Evolutionary conservation across 2,329 filamentous ascomycete species (phyloP).

Genomic region (Arthroderma sp.): DNA sequence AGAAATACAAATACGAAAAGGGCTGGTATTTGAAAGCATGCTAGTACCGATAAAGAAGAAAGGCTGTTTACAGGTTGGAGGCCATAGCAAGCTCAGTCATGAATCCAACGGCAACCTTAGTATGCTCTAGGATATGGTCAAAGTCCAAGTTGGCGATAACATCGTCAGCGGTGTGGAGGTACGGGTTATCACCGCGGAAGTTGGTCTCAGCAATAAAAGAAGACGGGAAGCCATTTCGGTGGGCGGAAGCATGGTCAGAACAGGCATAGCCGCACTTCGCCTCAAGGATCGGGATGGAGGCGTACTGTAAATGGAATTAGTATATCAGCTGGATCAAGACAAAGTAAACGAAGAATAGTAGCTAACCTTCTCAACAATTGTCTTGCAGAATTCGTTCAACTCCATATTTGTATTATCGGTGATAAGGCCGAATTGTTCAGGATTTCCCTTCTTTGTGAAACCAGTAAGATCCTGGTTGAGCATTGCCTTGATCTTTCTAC

Average conservation of each 20-base stretch:
- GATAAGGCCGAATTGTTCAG: conserved; percentile 83
- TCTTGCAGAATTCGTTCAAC: conserved; percentile 83
- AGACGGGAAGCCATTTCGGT: conserved; percentile 53
- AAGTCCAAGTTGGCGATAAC: conserved; percentile 63
- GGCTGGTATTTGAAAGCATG: background rate
- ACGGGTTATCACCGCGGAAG: conserved; percentile 51
- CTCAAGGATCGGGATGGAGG: conserved; percentile 71
- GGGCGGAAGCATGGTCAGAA: conserved; percentile 30
- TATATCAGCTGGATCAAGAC: background rate
- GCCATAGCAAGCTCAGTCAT: conserved; percentile 68
- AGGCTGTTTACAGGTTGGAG: background rate
- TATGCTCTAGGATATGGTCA: conserved; percentile 86
- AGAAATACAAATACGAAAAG: background rate
- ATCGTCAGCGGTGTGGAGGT: conserved; percentile 64
- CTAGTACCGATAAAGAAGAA: background rate
- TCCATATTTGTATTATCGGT: conserved; percentile 77
- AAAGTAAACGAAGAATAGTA: background rate
- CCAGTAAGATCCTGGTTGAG: conserved; percentile 98
- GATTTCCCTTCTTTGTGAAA: conserved; percentile 69
- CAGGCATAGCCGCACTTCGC: conserved; percentile 80
- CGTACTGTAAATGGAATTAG: conserved; percentile 49
- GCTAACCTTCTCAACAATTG: conserved; percentile 57
- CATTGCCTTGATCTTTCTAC: conserved; percentile 81
- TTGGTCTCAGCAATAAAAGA: conserved; percentile 53
- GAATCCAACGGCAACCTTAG: conserved; percentile 67